Evolutionary conservation across 2,329 filamentous ascomycete species (phyloP), one percentile per base, ranked within the genome.

Genomic region (Penicillium paneum): DNA sequence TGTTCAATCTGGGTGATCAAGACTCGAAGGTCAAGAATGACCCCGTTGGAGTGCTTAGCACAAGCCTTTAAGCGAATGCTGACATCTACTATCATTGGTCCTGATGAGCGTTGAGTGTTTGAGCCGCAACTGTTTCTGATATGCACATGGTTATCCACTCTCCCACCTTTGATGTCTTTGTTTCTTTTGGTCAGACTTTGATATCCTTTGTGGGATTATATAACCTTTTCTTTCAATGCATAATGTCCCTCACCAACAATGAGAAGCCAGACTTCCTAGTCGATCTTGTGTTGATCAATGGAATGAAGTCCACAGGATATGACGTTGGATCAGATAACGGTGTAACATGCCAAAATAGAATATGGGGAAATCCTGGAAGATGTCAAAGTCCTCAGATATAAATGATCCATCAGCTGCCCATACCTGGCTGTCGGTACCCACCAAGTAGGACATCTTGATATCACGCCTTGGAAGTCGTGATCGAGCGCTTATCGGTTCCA

Each of bases 1-100:
- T 68, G 15, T 10, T 38, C 3, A 38, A 48, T 2, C 12, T 60
- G 29, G 65, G 65, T 8, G 51, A 51, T 13, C 21, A 46, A 6
- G 65, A 68, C 21, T 43, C 47, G 5, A 63, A 63, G 12, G 35
- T 67, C 7, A 56, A 58, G 56, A 46, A 49, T 19, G 51, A 64
- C n/a, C 47, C 47, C 5, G 41, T 59, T 5, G 8, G 32, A 26
- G 52, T 62, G n/a, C 52, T 64, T 1, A 39, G 45, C 1, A 49
- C 13, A 11, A 36, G 0, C 8, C 43, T 52, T 13, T 47, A 28
- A 34, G 36, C 1, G 21, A 28, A 21, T 32, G 12, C 3, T 42
- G 13, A 8, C 11, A 43, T 31, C 0, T 41, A 32, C 3, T 13
- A 17, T 10, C 19, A 24, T 21, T 49, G n/a, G 11, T 2, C 19